phyloP scores from a whole-genome alignment of 331 rosid species.

The Quercus tomentella region DNA sequence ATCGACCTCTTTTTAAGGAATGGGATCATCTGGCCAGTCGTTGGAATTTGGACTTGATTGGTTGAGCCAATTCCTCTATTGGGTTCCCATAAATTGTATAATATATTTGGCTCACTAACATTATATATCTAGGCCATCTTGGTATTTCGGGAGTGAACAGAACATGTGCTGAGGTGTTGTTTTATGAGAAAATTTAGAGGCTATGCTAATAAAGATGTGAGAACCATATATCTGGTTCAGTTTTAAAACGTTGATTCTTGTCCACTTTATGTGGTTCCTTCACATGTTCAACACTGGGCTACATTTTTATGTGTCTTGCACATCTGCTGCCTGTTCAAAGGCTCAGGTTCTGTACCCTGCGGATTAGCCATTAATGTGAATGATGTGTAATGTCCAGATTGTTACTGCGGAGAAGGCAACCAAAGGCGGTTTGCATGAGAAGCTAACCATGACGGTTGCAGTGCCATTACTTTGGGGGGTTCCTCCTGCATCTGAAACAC shows the following conservation, averaged over 20 bases:
- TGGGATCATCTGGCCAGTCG: neutral
- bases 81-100: neutral
- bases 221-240: neutral
- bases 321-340: neutral
- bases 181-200: neutral
- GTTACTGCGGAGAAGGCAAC: constrained; percentile 83
- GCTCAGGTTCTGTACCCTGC: neutral
- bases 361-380: neutral
- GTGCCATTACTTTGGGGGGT: constrained; percentile 98
- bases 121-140: neutral
- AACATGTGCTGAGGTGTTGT: neutral
- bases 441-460: constrained; percentile 94
- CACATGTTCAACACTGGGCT: neutral
- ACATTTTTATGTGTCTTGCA: neutral
- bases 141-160: neutral
- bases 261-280: neutral
- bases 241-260: neutral
- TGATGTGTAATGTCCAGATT: constrained; percentile 43
- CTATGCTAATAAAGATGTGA: neutral
- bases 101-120: neutral
- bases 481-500: constrained; percentile 96
- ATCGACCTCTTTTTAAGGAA: neutral
- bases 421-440: constrained; percentile 91
- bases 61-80: neutral
- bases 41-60: neutral